These are phyloP conservation scores for Penicillium manginii DNA, from an alignment of 495 filamentous ascomycete genomes.

Conservation along the genomic window DNA sequence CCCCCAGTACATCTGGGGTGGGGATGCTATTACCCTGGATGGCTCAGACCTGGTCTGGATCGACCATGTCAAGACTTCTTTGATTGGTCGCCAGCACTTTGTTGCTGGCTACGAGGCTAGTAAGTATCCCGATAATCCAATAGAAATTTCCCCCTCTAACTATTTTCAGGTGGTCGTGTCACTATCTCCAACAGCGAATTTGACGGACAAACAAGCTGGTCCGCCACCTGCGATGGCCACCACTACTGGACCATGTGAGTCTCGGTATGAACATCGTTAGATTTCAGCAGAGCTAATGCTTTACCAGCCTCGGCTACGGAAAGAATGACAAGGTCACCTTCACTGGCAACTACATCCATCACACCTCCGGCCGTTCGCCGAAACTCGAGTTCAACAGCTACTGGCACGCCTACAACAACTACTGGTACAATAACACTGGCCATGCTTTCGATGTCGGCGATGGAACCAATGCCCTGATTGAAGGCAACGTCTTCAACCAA, in stretches of 20 bases:
- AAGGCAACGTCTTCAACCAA: conserved; percentile 39
- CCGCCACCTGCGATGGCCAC: conserved; percentile 54
- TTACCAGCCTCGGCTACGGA: conserved; percentile 31
- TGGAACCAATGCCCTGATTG: conserved; percentile 28
- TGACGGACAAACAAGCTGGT: conserved; percentile 53
- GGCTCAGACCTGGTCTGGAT: conserved; percentile 41
- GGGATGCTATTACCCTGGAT: conserved; percentile 43
- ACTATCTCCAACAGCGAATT: conserved; percentile 51
- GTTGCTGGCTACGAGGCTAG: conserved; percentile 31
- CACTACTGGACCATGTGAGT: conserved; percentile 58
- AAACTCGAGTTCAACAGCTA: conserved; percentile 52
- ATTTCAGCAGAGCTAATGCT: background rate
- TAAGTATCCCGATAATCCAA: conserved; percentile 12
- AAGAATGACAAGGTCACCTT: conserved; percentile 39
- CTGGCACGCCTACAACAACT: conserved; percentile 47
- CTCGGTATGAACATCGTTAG: background rate
- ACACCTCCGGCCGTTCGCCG: conserved; percentile 56
- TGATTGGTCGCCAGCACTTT: conserved; percentile 38
- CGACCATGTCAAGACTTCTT: conserved; percentile 41
- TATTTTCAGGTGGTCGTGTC: conserved; percentile 24
- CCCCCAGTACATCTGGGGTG: conserved; percentile 47
- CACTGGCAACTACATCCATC: conserved; percentile 48
- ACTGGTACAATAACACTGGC: conserved; percentile 40
- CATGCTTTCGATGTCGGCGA: conserved; percentile 37
- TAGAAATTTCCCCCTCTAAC: background rate